Base-by-base conservation (phyloP, 208 protist species). In the Trypanosoma platydactyli region DNA sequence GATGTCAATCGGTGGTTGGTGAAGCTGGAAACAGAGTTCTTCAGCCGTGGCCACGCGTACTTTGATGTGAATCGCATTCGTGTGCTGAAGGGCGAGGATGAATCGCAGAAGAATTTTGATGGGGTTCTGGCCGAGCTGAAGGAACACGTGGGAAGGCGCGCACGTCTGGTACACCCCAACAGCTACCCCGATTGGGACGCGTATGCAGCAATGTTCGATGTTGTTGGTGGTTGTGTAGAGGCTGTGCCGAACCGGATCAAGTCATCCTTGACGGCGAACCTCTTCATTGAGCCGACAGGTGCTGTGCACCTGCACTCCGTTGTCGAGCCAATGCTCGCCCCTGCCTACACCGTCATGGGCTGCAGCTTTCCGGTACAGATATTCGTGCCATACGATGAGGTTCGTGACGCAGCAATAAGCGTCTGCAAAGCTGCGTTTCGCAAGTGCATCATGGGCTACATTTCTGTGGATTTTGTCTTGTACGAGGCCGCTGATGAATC, bases 21-120 rank as follows among this genome's bases (percentile, higher is more conserved):
- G 20, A 97, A 97, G 71, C 64, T 96, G 16, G 91, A 97, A 22
- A 95, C 87, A n/a, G 92, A 97, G 66, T 83, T 79, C 27, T 75
- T 77, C 27, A 92, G 92, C 46, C 79, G 88, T 16, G 92, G 92
- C 18, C 87, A 95, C 67, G 92, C 89, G 4, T 94, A 91, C 64
- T 85, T 97, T 57, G 92, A 97, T 63, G 80, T 84, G 24, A 86
- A 79, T 30, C 85, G 92, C 22, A 81, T 97, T 50, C 69, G 68
- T 7, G 71, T 83, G 3, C 59, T 96, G 3, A 79, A 77, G 55
- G 63, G 56, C 9, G 55, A 38, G 9, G 54, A 64, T 20, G 59
- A 71, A 22, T 53, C 40, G 27, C 51, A 16, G 7, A 57, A 29
- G 25, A 71, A 9, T 29, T 88, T 78, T 22, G 57, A 74, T 4